Conservation (phyloP, 192 early-diverging fungal genomes). For the Chytriomyces confervae region DNA sequence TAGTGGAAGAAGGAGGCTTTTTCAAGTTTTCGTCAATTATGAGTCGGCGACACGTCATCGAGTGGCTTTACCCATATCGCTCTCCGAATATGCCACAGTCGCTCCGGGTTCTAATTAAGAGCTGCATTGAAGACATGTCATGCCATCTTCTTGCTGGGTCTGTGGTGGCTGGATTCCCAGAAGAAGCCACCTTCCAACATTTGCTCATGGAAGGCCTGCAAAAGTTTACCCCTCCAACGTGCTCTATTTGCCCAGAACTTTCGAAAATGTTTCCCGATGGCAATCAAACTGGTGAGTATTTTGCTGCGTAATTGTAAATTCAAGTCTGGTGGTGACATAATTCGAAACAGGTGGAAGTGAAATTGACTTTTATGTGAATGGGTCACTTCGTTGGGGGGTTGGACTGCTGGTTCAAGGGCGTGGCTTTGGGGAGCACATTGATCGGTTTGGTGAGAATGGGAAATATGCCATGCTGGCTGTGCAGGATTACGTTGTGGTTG, state of each 20-base stretch:
- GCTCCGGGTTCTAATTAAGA: not conserved
- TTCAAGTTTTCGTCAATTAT: conserved; percentile 15
- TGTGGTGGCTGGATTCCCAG: conserved; percentile 21
- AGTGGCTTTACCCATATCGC: conserved; percentile 22
- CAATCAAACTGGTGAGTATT: conserved; percentile 12
- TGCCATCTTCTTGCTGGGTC: conserved; percentile 1
- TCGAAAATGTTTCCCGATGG: conserved; percentile 24
- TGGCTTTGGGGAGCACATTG: conserved; percentile 22
- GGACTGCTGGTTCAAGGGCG: conserved; percentile 20
- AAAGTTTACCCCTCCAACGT: conserved; percentile 22
- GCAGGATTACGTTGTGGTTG: conserved; percentile 25
- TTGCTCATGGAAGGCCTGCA: conserved; percentile 34
- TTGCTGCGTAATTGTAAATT: not conserved
- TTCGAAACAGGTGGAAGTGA: not conserved
- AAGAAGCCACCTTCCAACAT: conserved; percentile 31
- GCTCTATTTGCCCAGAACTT: conserved; percentile 25
- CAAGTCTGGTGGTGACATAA: not conserved
- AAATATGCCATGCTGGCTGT: conserved; percentile 14
- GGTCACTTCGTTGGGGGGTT: conserved; percentile 33
- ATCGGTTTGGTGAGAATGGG: conserved; percentile 19
- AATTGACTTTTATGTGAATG: conserved; percentile 35
- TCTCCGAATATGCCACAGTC: not conserved
- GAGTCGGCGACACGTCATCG: conserved; percentile 9
- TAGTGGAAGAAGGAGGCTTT: conserved; percentile 2
- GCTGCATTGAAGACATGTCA: conserved; percentile 21